phyloP scores from a whole-genome alignment of 2,329 filamentous ascomycete genomes.

The Gnomoniopsis sp. region DNA sequence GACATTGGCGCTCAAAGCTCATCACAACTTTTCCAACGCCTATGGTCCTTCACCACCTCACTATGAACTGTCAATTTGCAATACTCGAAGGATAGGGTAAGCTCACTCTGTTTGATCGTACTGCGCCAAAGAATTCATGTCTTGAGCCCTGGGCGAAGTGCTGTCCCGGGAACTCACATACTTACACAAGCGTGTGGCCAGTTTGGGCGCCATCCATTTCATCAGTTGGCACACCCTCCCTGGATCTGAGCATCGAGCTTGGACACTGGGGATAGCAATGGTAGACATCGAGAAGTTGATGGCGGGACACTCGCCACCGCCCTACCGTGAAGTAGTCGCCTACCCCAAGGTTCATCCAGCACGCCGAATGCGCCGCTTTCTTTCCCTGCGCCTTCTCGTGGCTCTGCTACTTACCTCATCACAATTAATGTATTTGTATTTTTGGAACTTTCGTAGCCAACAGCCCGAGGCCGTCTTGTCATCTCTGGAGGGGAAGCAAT shows the following conservation, averaged over 20 bases:
- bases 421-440: neutral
- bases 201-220: neutral
- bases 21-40: too few species aligned
- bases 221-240: neutral
- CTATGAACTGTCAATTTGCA: too few species aligned
- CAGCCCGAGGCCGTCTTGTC: neutral
- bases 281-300: neutral
- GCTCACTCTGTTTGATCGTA: too few species aligned
- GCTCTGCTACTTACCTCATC: neutral
- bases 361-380: neutral
- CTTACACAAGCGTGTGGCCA: too few species aligned
- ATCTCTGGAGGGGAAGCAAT: constrained; percentile 4
- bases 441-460: neutral
- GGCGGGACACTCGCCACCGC: constrained; percentile 6
- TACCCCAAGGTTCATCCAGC: constrained; percentile 9
- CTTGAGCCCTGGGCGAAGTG: too few species aligned
- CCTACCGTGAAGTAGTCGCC: constrained; percentile 11
- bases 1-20: too few species aligned
- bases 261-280: neutral
- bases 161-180: too few species aligned
- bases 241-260: neutral
- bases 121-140: too few species aligned
- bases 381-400: neutral
- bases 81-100: too few species aligned
- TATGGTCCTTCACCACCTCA: too few species aligned